These are phyloP conservation scores for Aspergillus steynii DNA, from an alignment of 495 filamentous ascomycete species.

Conservation along the genomic window DNA sequence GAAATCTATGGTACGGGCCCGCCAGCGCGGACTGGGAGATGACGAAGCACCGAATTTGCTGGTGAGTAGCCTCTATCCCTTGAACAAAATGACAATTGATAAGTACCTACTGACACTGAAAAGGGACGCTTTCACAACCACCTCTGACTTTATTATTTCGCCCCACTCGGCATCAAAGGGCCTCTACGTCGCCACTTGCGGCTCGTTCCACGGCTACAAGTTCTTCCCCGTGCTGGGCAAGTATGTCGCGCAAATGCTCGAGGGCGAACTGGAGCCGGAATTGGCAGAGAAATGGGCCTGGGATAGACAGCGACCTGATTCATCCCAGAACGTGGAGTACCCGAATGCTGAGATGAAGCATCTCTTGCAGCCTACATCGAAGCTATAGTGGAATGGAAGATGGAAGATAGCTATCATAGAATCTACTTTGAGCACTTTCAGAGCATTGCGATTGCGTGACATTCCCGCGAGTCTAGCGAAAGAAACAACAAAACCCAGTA, in stretches of 20 bases:
- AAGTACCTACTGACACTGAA: conserved; percentile 12
- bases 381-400: conserved; percentile 35
- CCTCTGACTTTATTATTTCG: conserved; percentile 58
- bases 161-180: conserved; percentile 51
- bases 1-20: conserved; percentile 39
- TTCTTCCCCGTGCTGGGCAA: conserved; percentile 61
- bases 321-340: conserved; percentile 36
- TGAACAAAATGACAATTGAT: not conserved
- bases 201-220: conserved; percentile 57
- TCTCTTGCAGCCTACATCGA: conserved; percentile 27
- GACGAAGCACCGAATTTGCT: conserved; percentile 47
- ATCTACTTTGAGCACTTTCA: no score
- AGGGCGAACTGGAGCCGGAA: conserved; percentile 44
- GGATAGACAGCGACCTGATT: conserved; percentile 49
- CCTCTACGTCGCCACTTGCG: conserved; percentile 52
- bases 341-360: conserved; percentile 38
- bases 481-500: no score
- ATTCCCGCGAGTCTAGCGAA: no score
- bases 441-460: no score
- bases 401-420: no score
- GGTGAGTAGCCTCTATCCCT: conserved; percentile 27
- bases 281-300: conserved; percentile 54
- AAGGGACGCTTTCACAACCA: conserved; percentile 44
- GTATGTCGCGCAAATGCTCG: conserved; percentile 58
- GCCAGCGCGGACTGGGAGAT: conserved; percentile 37